A percentile compares a stretch with the other conserved stretches of the same genome.
These are phyloP conservation scores for Rhodotorula sp. DNA, from an alignment of 1,284 basidiomycete species.

Conservation along the genomic window DNA sequence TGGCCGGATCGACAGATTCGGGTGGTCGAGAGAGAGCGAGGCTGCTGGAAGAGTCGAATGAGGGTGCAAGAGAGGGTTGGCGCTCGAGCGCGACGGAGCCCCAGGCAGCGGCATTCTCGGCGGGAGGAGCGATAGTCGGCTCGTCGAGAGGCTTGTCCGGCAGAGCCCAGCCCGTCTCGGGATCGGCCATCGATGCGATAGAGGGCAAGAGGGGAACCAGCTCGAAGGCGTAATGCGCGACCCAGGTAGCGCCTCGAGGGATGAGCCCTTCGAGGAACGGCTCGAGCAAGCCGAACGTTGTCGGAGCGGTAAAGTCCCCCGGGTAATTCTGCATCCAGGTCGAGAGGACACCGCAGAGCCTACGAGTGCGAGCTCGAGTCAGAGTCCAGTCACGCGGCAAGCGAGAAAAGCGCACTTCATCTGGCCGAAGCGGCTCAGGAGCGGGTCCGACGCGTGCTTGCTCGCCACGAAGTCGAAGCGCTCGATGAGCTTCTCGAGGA, in stretches of 20 bases:
- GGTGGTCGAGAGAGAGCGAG: background rate
- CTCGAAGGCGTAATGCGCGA: conserved; percentile 47
- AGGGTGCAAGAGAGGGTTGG: conserved; percentile 26
- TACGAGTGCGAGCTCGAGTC: background rate
- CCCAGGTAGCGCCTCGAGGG: conserved; percentile 39
- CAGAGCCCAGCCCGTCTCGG: conserved; percentile 45
- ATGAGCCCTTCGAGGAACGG: conserved; percentile 39
- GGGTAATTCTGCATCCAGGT: conserved; percentile 47
- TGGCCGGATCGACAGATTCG: background rate
- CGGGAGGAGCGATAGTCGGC: background rate
- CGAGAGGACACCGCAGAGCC: conserved; percentile 45
- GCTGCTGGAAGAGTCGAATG: conserved; percentile 20
- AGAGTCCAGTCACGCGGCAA: too few relatives aligned
- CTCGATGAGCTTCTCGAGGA: conserved; percentile 44
- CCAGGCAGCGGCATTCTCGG: background rate
- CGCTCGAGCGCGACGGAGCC: background rate
- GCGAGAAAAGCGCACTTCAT: conserved; percentile 41
- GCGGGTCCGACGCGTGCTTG: conserved; percentile 40
- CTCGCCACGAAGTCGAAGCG: conserved; percentile 44
- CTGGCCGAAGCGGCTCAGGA: conserved; percentile 46
- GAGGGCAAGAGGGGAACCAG: conserved; percentile 41
- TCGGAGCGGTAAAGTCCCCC: conserved; percentile 43
- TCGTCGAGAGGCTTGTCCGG: conserved; percentile 34
- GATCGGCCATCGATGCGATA: conserved; percentile 33
- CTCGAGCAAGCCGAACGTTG: conserved; percentile 30